Percentiles rank a stretch among this genome's conserved stretches.
Conservation (phyloP, 78 protist genomes). For the Dictyostelium discoideum region DNA sequence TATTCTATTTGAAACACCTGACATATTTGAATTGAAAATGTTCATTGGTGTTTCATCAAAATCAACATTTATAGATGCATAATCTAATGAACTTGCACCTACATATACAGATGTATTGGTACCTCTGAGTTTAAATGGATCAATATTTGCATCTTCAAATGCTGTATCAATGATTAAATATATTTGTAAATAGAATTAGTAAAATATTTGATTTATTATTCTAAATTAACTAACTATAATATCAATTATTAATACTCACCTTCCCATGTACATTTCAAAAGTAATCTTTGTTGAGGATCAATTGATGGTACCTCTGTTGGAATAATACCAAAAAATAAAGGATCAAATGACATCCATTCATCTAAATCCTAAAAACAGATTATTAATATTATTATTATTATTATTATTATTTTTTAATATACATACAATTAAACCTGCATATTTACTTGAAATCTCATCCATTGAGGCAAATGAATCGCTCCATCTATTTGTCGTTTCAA, state of each 20-base stretch:
- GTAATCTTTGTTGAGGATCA: slow-evolving; percentile 91
- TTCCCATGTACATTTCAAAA: slow-evolving; percentile 68
- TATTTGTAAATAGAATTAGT: too few relatives aligned
- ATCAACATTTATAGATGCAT: not conserved
- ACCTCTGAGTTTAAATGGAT: slow-evolving; percentile 16
- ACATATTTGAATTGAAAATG: not conserved
- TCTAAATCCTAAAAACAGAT: not conserved
- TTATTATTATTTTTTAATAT: too few relatives aligned
- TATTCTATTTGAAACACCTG: slow-evolving; percentile 68
- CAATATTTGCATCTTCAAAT: slow-evolving; percentile 46
- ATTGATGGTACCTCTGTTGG: slow-evolving; percentile 42
- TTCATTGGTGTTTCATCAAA: not conserved
- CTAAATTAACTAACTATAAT: too few relatives aligned
- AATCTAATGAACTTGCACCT: not conserved
- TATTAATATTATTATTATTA: too few relatives aligned
- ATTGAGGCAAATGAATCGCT: not conserved
- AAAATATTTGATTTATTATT: too few relatives aligned
- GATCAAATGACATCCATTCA: slow-evolving; percentile 28
- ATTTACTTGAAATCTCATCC: not conserved
- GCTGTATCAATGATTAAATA: slow-evolving; percentile 4
- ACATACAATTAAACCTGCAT: slow-evolving; percentile 26
- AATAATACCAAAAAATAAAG: slow-evolving; percentile 43
- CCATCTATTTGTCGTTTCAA: slow-evolving; percentile 5
- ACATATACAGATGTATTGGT: slow-evolving; percentile 54
- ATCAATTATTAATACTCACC: too few relatives aligned